Conservation (phyloP, 805 yeast species). For the Phaffomyces opuntiae region DNA sequence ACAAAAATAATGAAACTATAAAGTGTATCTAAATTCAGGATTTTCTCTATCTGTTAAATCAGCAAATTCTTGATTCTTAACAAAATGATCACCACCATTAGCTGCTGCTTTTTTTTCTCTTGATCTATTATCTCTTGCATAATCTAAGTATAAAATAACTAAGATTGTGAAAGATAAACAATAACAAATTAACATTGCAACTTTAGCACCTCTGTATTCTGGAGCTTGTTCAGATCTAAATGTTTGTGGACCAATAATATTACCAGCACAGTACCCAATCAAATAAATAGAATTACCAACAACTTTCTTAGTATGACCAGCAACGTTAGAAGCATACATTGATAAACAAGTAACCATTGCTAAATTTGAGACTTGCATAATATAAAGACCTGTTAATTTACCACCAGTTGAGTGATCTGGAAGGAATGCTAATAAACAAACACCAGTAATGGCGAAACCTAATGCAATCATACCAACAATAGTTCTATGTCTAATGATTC, state of each 20-base stretch:
- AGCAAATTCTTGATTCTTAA: conserved; percentile 28
- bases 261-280: conserved; percentile 47
- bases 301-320: conserved; percentile 41
- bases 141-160: conserved; percentile 18
- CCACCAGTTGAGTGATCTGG: background rate
- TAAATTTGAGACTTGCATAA: background rate
- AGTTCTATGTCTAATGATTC: background rate
- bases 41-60: conserved; percentile 41
- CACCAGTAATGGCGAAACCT: background rate
- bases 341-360: background rate
- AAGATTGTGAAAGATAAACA: conserved; percentile 23
- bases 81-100: conserved; percentile 6
- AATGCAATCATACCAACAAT: background rate
- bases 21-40: conserved; percentile 32
- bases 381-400: background rate
- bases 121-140: conserved; percentile 30
- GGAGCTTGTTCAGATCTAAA: conserved; percentile 40
- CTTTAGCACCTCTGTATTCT: conserved; percentile 33
- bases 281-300: conserved; percentile 38
- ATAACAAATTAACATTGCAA: conserved; percentile 28
- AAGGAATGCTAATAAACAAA: background rate
- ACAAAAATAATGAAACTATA: background rate
- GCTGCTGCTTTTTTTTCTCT: conserved; percentile 18
- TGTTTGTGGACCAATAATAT: conserved; percentile 48
- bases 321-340: conserved; percentile 3